Evolutionary conservation across 257 asterid species (phyloP).

Genomic region (Eucommia ulmoides): DNA sequence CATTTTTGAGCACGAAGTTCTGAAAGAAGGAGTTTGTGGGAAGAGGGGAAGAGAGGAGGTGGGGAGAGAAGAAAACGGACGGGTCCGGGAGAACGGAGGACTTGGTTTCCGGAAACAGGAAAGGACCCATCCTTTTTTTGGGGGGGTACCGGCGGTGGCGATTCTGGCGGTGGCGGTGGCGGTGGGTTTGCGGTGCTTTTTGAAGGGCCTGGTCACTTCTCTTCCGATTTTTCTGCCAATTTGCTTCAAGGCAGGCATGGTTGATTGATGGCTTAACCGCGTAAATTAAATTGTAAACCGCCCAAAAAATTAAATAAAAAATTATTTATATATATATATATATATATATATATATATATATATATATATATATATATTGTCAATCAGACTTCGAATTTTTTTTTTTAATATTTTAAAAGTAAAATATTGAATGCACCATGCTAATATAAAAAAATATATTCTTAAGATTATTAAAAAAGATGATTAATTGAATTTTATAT

Average conservation of each 20-base stretch:
- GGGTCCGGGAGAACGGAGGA: slow-evolving; percentile 89
- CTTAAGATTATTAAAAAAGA: too few relatives aligned
- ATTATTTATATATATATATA: too few relatives aligned
- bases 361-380: too few relatives aligned
- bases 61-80: slow-evolving; percentile 45
- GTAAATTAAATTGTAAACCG: too few relatives aligned
- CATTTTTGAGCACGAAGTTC: slow-evolving; percentile 63
- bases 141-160: slow-evolving; percentile 7
- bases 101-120: slow-evolving; percentile 53
- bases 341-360: too few relatives aligned
- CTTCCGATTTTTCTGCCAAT: slow-evolving; percentile 26
- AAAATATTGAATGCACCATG: too few relatives aligned
- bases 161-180: slow-evolving; percentile 22
- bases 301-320: too few relatives aligned
- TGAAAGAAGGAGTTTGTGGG: slow-evolving; percentile 92
- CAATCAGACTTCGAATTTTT: too few relatives aligned
- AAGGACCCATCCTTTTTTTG: slow-evolving; percentile 17
- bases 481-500: too few relatives aligned
- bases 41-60: slow-evolving; percentile 54
- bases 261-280: too few relatives aligned
- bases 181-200: slow-evolving; percentile 11
- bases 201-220: slow-evolving; percentile 33
- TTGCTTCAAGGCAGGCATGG: slow-evolving; percentile 23
- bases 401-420: too few relatives aligned
- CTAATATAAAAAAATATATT: too few relatives aligned